Percentiles rank a stretch among this genome's conserved stretches.
Conservation (phyloP, 164 flowering plant species). For the Liquidambar formosana region DNA sequence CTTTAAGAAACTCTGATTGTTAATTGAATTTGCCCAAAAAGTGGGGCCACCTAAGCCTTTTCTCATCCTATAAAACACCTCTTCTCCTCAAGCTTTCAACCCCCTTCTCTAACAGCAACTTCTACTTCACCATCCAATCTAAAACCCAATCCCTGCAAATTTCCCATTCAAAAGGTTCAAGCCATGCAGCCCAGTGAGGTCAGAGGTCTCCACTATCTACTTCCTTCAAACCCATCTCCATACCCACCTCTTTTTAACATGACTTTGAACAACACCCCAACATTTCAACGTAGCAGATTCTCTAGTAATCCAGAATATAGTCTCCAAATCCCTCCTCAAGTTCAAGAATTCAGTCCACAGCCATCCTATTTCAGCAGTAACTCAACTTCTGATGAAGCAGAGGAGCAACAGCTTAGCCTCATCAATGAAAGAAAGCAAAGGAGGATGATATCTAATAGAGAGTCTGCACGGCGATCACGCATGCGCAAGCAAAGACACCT, state of each 20-base stretch:
- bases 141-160: background rate
- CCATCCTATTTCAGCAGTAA: conserved; percentile 52
- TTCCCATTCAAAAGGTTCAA: background rate
- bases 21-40: conserved; percentile 13
- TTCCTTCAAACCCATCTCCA: conserved; percentile 34
- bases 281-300: conserved; percentile 27
- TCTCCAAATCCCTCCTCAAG: conserved; percentile 34
- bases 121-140: conserved; percentile 5
- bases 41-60: conserved; percentile 20
- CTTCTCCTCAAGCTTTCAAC: conserved; percentile 14
- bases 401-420: conserved; percentile 59
- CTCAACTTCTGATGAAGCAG: conserved; percentile 88
- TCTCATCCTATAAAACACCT: conserved; percentile 26
- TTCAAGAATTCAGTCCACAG: conserved; percentile 46
- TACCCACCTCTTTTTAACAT: conserved; percentile 27
- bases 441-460: conserved; percentile 93
- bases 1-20: background rate
- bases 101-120: conserved; percentile 7
- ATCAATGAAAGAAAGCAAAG: conserved; percentile 84
- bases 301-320: conserved; percentile 28
- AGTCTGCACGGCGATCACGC: conserved; percentile 89
- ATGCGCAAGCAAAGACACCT: conserved; percentile 94
- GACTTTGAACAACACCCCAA: conserved; percentile 16
- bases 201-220: conserved; percentile 34
- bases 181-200: conserved; percentile 47